phyloP scores from a whole-genome alignment of 1,139 yeast genomes.

The Yamadazyma kanchanaburiensis region DNA sequence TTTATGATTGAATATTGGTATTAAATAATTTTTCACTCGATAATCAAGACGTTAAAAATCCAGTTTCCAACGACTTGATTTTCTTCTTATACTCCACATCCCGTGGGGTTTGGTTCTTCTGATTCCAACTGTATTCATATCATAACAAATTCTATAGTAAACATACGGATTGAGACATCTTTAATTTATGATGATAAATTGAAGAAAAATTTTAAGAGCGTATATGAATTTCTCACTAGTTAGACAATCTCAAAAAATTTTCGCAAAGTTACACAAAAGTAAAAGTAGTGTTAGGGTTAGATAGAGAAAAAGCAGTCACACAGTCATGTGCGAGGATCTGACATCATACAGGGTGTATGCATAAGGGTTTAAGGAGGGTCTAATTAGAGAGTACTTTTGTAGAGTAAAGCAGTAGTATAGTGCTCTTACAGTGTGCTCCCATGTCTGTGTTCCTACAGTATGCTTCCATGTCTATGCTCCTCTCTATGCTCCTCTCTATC shows the following conservation, averaged over 20 bases:
- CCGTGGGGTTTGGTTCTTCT: too few relatives aligned
- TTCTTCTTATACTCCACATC: too few relatives aligned
- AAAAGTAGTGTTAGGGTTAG: slow-evolving; percentile 5
- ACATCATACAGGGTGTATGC: too few relatives aligned
- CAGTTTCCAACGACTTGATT: too few relatives aligned
- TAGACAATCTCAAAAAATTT: slow-evolving; percentile 12
- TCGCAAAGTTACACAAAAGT: slow-evolving; percentile 13
- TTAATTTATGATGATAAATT: slow-evolving; percentile 13
- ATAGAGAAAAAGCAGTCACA: slow-evolving; percentile 14
- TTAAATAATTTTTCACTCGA: too few relatives aligned
- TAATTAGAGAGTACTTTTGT: background rate
- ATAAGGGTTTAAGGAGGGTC: too few relatives aligned
- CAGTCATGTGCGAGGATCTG: slow-evolving; percentile 9
- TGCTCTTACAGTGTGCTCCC: background rate
- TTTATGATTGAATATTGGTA: too few relatives aligned
- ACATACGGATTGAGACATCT: slow-evolving; percentile 19
- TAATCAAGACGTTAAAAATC: too few relatives aligned
- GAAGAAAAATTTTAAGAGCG: slow-evolving; percentile 13
- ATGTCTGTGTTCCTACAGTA: background rate
- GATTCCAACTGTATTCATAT: too few relatives aligned
- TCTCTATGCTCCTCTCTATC: too few relatives aligned
- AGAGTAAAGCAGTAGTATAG: background rate
- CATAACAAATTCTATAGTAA: slow-evolving; percentile 1
- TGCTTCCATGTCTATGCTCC: too few relatives aligned
- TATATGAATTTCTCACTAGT: slow-evolving; percentile 12